Base-by-base conservation (phyloP, 441 rosid genomes). In the Raphanus hybrid region DNA sequence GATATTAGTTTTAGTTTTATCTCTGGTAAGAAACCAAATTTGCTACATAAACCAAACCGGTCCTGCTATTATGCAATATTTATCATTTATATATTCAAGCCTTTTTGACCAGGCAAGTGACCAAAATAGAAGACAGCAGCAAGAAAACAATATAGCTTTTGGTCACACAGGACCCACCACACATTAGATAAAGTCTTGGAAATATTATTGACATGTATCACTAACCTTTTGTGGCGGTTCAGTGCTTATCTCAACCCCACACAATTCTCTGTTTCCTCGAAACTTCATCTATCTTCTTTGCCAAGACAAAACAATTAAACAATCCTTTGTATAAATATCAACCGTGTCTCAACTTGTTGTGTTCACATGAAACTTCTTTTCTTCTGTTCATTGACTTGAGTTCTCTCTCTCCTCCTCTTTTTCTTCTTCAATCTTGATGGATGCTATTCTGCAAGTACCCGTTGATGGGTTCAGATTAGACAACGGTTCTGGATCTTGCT, bases 221-320 rank as follows among this genome's bases (percentile, higher is more conserved):
- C 35, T 41, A 78, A 68, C 69, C 75, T 70, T 79, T 75, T 57
- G 79, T 79, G 82, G 82, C 79, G 75, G 79, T 72, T 79, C 15
- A 58, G 23, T 74, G 71, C 69, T 65, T 79, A 70, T 59, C 82
- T 64, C 18, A 37, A 50, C 69, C 69, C 52, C 74, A 72, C 80
- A 64, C 62, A 34, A 39, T 41, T 63, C 75, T 64, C 63, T 43
- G 75, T 64, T 74, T 79, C 82, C 75, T 69, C 72, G 82, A 79
- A 79, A 2, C 78, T 74, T 79, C 82, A 55, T 57, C 32, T 74
- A 32, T 67, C 77, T 78, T 79, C 75, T 62, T 64, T 1, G 29
- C 63, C 82, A 74, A 74, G 71, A 73, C 52, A 68, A 62, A n/a
- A 16, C 8, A 58, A 61, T 3, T 65, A 57, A 26, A 8, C 18